A percentile compares a stretch with the other conserved stretches of the same genome.
These are phyloP conservation scores for Quercus cerris DNA, from an alignment of 306 rosid genomes.

Conservation along the genomic window DNA sequence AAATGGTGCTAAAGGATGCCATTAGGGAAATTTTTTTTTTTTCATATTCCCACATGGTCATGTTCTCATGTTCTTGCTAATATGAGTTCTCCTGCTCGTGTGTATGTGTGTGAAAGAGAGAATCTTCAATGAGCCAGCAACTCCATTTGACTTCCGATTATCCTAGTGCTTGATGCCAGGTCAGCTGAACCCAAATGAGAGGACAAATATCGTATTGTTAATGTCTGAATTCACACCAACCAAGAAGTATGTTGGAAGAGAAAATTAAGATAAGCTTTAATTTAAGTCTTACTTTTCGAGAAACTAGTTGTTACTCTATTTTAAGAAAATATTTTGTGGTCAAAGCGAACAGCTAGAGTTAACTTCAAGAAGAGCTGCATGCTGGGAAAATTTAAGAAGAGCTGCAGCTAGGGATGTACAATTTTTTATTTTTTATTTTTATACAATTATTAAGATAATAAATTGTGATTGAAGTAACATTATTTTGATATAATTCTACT, in stretches of 20 bases:
- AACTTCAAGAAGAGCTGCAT: slow-evolving; percentile 6
- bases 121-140: slow-evolving; percentile 1
- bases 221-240: slow-evolving; percentile 16
- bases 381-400: not conserved
- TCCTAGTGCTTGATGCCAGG: slow-evolving; percentile 16
- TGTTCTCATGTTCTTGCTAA: slow-evolving; percentile 22
- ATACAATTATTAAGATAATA: too few relatives aligned
- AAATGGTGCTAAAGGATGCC: not conserved
- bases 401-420: too few relatives aligned
- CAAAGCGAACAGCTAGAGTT: slow-evolving; percentile 9
- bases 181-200: slow-evolving; percentile 29
- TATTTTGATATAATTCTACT: too few relatives aligned
- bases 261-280: slow-evolving; percentile 8
- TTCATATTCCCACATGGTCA: slow-evolving; percentile 25
- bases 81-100: not conserved
- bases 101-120: not conserved
- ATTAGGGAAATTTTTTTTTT: too few relatives aligned
- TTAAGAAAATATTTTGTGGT: not conserved
- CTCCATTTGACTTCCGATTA: not conserved
- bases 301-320: not conserved
- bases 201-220: slow-evolving; percentile 1
- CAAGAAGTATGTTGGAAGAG: slow-evolving; percentile 28
- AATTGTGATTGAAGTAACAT: too few relatives aligned
- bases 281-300: not conserved
- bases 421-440: too few relatives aligned